Evolutionary conservation across 2,329 filamentous ascomycete species (phyloP), one percentile per base, ranked within the genome.

Genomic region (Emericellopsis atlantica): DNA sequence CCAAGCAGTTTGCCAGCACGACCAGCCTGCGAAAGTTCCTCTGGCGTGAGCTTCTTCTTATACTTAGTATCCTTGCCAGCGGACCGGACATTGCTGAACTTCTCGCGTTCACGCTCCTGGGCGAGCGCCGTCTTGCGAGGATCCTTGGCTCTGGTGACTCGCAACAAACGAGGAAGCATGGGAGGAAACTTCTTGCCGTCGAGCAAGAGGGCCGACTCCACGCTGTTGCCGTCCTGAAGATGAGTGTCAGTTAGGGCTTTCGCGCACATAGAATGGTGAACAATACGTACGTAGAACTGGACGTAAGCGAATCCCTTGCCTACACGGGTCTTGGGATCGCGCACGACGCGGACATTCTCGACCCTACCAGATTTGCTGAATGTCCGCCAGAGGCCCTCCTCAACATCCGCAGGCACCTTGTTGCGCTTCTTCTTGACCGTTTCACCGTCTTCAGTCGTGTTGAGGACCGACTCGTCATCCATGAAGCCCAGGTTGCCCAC

Each of bases 231-330:
- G 52, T 96, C 86, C 68, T 81, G 51, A 32, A 16, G n/a, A 35
- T 3, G 9, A 35, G 9, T 9, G 33, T 35, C 9, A 35, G 38
- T 23, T 36, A 45, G 43, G 49, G 41, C 26, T 37, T 33, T 39
- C 21, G 21, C 15, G 38, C 26, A 23, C 31, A 12, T 23, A 5
- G 9, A 21, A 18, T 21, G 16, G 6, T 14, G 35, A 5, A 7
- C 15, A 37, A 15, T 14, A 60, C 67, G 65, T 52, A 79, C 77
- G 54, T 81, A 77, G 62, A 98, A 98, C 56, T 98, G 92, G 14
- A 98, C 90, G 54, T 98, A 98, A 46, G 93, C 93, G 55, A 98
- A 87, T 5, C 92, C 92, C 59, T 98, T 98, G 53, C 92, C 88
- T 24, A 98, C 86, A 39, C 93, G 78, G 7, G 93, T 98, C 49